A percentile compares a stretch with the other conserved stretches of the same genome.
Evolutionary conservation across 768 basidiomycete species (phyloP).

Genomic region (Suillus spraguei): DNA sequence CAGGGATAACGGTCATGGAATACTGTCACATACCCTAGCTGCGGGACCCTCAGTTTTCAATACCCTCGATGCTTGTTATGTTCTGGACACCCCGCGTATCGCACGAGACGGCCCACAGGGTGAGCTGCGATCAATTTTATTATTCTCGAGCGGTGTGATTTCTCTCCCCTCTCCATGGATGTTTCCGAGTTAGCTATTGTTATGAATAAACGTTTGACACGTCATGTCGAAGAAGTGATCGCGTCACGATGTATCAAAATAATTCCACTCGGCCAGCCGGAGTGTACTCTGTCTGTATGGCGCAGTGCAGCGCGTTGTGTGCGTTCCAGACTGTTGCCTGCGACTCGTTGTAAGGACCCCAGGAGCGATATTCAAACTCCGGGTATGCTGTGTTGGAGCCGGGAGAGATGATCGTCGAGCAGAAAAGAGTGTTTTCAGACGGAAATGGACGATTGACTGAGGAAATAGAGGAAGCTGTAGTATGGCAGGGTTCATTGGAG

Average conservation of each 20-base stretch:
- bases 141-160: background rate
- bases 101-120: background rate
- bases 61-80: background rate
- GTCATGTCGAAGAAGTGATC: constrained; percentile 2
- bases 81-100: background rate
- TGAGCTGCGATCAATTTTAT: background rate
- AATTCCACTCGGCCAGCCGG: background rate
- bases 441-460: background rate
- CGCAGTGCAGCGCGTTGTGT: constrained; percentile 7
- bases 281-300: background rate
- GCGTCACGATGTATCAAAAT: constrained; percentile 1
- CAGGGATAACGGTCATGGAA: background rate
- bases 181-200: background rate
- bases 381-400: constrained; percentile 16
- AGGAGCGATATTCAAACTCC: constrained; percentile 32
- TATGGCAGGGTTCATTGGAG: background rate
- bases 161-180: background rate
- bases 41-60: background rate
- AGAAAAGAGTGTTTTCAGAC: background rate
- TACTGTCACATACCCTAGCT: constrained; percentile 2
- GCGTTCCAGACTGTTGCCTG: constrained; percentile 2
- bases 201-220: background rate
- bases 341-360: constrained; percentile 31
- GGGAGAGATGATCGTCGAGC: constrained; percentile 8
- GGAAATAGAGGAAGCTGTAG: constrained; percentile 2